These are phyloP conservation scores for Sclerotinia sclerotiorum DNA, from an alignment of 2,329 filamentous ascomycete species.

Conservation along the genomic window DNA sequence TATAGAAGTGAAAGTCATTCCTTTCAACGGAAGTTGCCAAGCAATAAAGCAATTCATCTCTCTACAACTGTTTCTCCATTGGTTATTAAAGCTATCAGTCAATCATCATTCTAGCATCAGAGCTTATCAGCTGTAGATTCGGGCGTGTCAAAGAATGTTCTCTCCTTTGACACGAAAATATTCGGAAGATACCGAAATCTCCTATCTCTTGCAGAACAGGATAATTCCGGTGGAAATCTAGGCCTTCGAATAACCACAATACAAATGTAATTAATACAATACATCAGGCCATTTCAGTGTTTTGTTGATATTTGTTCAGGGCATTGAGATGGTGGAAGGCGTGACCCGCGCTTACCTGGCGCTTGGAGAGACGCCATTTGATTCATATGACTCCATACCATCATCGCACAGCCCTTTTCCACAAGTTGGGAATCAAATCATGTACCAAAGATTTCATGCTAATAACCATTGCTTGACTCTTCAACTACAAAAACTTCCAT, in stretches of 20 bases:
- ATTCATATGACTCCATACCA: conserved; percentile 1
- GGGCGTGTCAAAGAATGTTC: not conserved
- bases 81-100: not conserved
- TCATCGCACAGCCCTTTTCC: not conserved
- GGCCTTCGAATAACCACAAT: not conserved
- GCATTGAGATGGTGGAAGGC: not conserved
- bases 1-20: not conserved
- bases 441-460: not conserved
- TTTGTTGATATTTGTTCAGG: not conserved
- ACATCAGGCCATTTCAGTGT: not conserved
- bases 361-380: not conserved
- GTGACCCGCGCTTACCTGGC: not conserved
- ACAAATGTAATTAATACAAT: too few species aligned
- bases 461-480: not conserved
- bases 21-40: conserved; percentile 8
- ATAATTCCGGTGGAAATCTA: not conserved
- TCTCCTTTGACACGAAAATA: not conserved
- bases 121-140: not conserved
- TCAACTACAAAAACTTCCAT: not conserved
- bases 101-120: not conserved
- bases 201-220: not conserved
- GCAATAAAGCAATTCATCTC: not conserved
- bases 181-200: conserved; percentile 2
- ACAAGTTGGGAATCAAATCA: not conserved
- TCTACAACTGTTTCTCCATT: not conserved